A percentile compares a stretch with the other conserved stretches of the same genome.
Conservation (phyloP, 345 rosid species). For the Lenwebbia sp. region DNA sequence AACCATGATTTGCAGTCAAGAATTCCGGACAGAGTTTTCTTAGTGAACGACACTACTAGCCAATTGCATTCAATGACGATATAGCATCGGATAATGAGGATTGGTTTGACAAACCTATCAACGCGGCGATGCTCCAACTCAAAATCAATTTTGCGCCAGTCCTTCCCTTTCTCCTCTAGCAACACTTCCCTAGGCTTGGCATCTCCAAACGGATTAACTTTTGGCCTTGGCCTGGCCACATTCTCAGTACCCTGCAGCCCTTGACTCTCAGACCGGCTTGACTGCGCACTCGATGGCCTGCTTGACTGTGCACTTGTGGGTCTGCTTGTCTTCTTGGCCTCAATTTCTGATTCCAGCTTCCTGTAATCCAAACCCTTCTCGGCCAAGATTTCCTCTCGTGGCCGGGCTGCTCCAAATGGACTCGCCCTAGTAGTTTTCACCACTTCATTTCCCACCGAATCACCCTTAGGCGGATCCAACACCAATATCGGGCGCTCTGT, state of each 20-base stretch:
- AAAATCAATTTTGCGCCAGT: conserved; percentile 89
- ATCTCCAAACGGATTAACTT: conserved; percentile 90
- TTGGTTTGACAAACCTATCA: conserved; percentile 40
- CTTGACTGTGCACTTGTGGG: conserved; percentile 90
- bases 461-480: conserved; percentile 55
- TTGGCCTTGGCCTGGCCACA: conserved; percentile 62
- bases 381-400: conserved; percentile 84
- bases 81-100: background rate
- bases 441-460: conserved; percentile 24
- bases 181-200: conserved; percentile 94
- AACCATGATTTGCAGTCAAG: background rate
- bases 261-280: conserved; percentile 66
- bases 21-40: background rate
- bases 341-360: conserved; percentile 70
- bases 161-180: conserved; percentile 78
- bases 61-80: background rate
- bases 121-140: conserved; percentile 79
- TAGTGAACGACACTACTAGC: background rate
- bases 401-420: conserved; percentile 93
- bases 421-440: conserved; percentile 52
- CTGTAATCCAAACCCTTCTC: conserved; percentile 95
- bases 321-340: conserved; percentile 69
- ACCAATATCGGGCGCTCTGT: conserved; percentile 62
- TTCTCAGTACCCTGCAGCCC: conserved; percentile 31
- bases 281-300: conserved; percentile 89